Percentiles rank a stretch among this genome's conserved stretches.
Evolutionary conservation across 768 basidiomycete genomes (phyloP).

Genomic region (Stropharia rugosoannulata): DNA sequence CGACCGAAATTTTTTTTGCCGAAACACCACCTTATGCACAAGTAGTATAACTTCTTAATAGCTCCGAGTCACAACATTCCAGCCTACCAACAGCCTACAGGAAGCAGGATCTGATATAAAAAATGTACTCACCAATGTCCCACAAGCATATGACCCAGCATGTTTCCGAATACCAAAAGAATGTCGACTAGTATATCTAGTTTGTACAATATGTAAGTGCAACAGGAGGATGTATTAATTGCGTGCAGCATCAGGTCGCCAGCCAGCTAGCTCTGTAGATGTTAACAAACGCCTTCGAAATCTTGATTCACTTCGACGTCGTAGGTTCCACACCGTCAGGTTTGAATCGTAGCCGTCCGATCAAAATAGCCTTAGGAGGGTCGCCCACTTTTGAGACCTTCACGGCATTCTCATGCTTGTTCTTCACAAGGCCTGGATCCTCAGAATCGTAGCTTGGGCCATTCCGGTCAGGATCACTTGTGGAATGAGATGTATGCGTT

Average conservation of each 20-base stretch:
- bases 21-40: too few relatives aligned
- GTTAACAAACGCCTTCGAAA: too few relatives aligned
- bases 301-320: constrained; percentile 30
- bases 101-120: too few relatives aligned
- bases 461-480: constrained; percentile 33
- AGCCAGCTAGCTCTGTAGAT: too few relatives aligned
- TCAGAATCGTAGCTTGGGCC: constrained; percentile 46
- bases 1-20: too few relatives aligned
- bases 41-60: too few relatives aligned
- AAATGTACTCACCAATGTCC: too few relatives aligned
- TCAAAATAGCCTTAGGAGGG: constrained; percentile 51
- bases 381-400: constrained; percentile 51
- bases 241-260: too few relatives aligned
- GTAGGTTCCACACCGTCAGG: constrained; percentile 61
- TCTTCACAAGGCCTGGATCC: constrained; percentile 28
- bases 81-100: too few relatives aligned
- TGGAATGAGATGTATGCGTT: constrained; percentile 43
- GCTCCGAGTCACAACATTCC: too few relatives aligned
- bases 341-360: constrained; percentile 67
- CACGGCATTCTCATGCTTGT: constrained; percentile 38
- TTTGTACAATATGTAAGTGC: neutral
- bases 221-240: neutral
- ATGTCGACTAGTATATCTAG: neutral
- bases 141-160: too few relatives aligned
- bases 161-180: neutral